Base-by-base conservation (phyloP, 768 basidiomycete genomes). In the Pulveroboletus frians region DNA sequence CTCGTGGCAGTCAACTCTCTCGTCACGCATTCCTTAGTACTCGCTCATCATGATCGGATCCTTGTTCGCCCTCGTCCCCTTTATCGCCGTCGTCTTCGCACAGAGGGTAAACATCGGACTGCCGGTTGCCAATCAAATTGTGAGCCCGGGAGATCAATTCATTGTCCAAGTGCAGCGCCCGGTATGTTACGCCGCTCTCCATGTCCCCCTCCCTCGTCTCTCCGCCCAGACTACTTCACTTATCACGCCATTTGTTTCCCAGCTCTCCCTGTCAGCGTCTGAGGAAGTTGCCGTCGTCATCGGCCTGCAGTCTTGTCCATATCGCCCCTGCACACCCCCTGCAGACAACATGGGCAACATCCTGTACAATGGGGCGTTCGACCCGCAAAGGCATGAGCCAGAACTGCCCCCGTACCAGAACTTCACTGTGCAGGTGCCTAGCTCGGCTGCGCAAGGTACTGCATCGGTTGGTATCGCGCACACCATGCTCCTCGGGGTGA, bases 91-190 rank as follows among this genome's bases (percentile, higher is more conserved):
- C 17, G 71, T 65, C 27, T 56, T 74, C 35, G 78, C 75, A 5
- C 80, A 82, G 51, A 48, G 49, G 9, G 67, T 65, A 4, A 21
- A 14, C 13, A 76, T 83, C 31, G 72, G 72, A 8, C 60, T 60
- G 18, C 80, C 80, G 2, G 23, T 29, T 1, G 9, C 6, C 18
- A 38, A 57, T 5, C 54, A 64, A 5, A 56, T 58, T 10, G 67
- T 80, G 9, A 42, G 32, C 8, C 53, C 72, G 26, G 79, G 79
- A 5, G 57, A 52, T 7, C 55, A 57, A 10, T 35, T 81, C 29
- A 70, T 60, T 4, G 73, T 80, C 3, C 73, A 77, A 52, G 57
- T 81, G 7, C 74, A 75, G 48, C 68, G 70, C 45, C 76, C 76
- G 4, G 79, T 80, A 59, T 17, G 76, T 66, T 9, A 4, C 15